A percentile compares a stretch with the other conserved stretches of the same genome.
These are phyloP conservation scores for Favolaschia claudopus DNA, from an alignment of 768 basidiomycete genomes.

Conservation along the genomic window DNA sequence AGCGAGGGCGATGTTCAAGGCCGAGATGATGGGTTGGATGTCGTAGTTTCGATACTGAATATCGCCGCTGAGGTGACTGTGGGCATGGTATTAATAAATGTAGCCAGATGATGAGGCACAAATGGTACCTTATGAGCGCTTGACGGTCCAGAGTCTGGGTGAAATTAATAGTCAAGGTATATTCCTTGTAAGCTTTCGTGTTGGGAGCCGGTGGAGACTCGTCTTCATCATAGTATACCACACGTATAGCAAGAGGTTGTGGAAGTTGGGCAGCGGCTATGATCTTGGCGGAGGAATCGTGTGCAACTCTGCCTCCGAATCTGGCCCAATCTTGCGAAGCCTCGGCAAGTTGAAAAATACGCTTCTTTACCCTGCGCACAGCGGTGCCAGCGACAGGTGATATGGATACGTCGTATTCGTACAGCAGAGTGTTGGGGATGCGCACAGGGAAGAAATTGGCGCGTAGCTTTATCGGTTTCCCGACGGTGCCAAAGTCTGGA, in stretches of 20 bases:
- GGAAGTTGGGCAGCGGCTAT: conserved; percentile 55
- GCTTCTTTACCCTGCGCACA: conserved; percentile 60
- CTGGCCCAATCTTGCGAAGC: conserved; percentile 53
- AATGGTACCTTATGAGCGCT: conserved; percentile 48
- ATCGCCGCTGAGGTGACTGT: conserved; percentile 61
- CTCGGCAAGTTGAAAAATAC: conserved; percentile 73
- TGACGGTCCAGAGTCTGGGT: conserved; percentile 61
- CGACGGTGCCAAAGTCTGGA: conserved; percentile 63
- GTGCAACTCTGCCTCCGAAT: conserved; percentile 59
- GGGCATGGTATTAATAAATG: conserved; percentile 40
- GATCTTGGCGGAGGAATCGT: conserved; percentile 62
- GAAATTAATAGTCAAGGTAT: conserved; percentile 51
- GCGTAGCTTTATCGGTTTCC: conserved; percentile 58
- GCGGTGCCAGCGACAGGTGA: conserved; percentile 57
- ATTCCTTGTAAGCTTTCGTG: conserved; percentile 50
- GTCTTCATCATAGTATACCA: conserved; percentile 61
- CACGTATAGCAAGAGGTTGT: conserved; percentile 50
- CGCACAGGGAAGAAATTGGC: conserved; percentile 75
- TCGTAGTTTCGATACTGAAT: conserved; percentile 64
- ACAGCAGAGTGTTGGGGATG: conserved; percentile 55
- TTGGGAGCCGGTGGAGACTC: conserved; percentile 49
- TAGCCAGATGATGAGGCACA: conserved; percentile 41
- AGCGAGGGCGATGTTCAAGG: conserved; percentile 70
- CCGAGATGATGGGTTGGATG: conserved; percentile 64
- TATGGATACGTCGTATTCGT: conserved; percentile 70